Evolutionary conservation across 108 stramenopile genomes (phyloP), one percentile per base, ranked within the genome.

Genomic region (Nitzschia sp.): DNA sequence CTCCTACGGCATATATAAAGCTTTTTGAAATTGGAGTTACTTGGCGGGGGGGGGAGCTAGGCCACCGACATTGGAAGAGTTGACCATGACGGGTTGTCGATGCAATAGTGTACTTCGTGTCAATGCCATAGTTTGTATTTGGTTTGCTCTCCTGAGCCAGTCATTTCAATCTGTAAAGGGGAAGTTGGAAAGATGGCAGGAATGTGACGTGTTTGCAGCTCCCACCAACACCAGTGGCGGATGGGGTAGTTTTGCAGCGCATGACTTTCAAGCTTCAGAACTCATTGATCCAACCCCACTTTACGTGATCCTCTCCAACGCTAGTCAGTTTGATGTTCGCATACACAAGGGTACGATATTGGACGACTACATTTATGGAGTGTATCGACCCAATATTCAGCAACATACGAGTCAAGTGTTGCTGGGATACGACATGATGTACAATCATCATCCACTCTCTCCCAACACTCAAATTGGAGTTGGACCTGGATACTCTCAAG

Each of bases 401-500:
- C 19, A 70, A 15, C 9, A 34, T 52, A 21, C 41, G 19, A 55
- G 53, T 63, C 44, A 38, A n/a, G 74, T 75, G 34, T 21, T 75
- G 38, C 61, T 75, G 5, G 79, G 79, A 12, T 71, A 72, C 41
- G 58, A 48, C 14, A 74, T 69, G 63, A 65, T 75, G 15, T 71
- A 71, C 70, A 80, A 80, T 66, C 79, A 80, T 59, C 68, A 79
- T 71, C 51, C 68, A 3, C 43, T 42, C 43, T n/a, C n/a, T 10
- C 43, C 61, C 20, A 43, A 62, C 43, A 19, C 40, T 9, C 21
- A 44, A 50, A 17, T 71, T 67, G 41, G 42, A 15, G n/a, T 62
- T 8, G 43, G 61, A 22, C 11, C 42, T 44, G 61, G 61, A 21
- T 62, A 62, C 37, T 19, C 19, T 46, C 61, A 43, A 10, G 43